phyloP scores from a whole-genome alignment of 257 asterid genomes.

The Craterostigma plantagineum region DNA sequence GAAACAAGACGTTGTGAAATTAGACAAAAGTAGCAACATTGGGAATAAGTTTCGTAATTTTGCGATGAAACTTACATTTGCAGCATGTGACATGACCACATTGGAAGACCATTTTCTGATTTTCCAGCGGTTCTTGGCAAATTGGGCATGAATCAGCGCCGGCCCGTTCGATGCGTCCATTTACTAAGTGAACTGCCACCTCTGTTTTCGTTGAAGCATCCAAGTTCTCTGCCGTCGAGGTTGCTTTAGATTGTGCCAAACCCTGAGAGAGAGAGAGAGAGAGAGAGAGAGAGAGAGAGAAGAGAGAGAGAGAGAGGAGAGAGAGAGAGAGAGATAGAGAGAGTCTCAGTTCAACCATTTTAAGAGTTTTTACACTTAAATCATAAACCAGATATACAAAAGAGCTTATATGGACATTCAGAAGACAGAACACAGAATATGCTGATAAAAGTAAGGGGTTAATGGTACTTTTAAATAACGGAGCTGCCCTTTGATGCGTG shows the following conservation, averaged over 20 bases:
- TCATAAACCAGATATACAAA: neutral
- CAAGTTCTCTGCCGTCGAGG: slow-evolving; percentile 18
- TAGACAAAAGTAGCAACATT: slow-evolving; percentile 2
- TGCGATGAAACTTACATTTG: slow-evolving; percentile 47
- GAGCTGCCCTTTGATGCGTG: slow-evolving; percentile 79
- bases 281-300: too few species aligned
- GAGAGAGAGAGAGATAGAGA: too few species aligned
- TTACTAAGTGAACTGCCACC: slow-evolving; percentile 15
- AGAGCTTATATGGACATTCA: neutral
- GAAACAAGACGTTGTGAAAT: slow-evolving; percentile 5
- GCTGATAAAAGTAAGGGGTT: too few species aligned
- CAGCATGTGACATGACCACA: slow-evolving; percentile 93
- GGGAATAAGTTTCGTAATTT: slow-evolving; percentile 1
- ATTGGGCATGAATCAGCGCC: slow-evolving; percentile 61
- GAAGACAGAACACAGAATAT: slow-evolving; percentile 5
- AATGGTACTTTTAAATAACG: slow-evolving; percentile 97
- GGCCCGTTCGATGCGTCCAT: slow-evolving; percentile 15
- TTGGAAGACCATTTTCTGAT: slow-evolving; percentile 88
- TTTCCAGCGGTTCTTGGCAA: slow-evolving; percentile 82
- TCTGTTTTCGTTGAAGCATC: slow-evolving; percentile 21
- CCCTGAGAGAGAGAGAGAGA: slow-evolving; percentile 36
- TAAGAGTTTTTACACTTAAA: slow-evolving; percentile 1
- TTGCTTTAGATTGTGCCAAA: slow-evolving; percentile 53
- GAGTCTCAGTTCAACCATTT: too few species aligned
- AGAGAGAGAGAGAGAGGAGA: too few species aligned